Percentiles rank a stretch among this genome's conserved stretches.
Conservation (phyloP, 345 rosid genomes). For the Erucastrum elatum region DNA sequence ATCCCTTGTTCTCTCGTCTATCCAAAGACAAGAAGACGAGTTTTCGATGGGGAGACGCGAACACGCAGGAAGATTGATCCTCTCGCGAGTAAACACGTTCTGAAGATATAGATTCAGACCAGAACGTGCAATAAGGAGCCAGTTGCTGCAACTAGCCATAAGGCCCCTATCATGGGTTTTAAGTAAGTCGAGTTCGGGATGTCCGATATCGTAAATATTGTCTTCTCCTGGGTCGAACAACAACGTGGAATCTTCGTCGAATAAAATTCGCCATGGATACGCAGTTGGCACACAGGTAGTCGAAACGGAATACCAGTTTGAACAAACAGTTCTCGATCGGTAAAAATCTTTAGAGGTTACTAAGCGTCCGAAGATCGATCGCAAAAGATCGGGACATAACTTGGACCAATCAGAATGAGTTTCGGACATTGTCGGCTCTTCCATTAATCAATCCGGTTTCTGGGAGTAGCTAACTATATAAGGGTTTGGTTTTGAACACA, state of each 20-base stretch:
- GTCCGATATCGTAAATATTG: too few species aligned
- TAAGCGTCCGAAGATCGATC: slow-evolving; percentile 17
- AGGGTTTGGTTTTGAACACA: too few species aligned
- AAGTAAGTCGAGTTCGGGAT: background rate
- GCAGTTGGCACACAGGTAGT: slow-evolving; percentile 7
- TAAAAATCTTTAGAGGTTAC: slow-evolving; percentile 1
- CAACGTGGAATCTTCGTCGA: too few species aligned
- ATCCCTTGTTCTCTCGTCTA: background rate
- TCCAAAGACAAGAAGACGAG: background rate
- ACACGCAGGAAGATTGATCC: slow-evolving; percentile 5
- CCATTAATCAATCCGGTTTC: too few species aligned
- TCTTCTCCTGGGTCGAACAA: too few species aligned
- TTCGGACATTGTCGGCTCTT: slow-evolving; percentile 5
- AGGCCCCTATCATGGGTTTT: background rate
- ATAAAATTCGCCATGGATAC: slow-evolving; percentile 18
- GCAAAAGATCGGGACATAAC: slow-evolving; percentile 14
- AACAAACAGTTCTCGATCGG: slow-evolving; percentile 23
- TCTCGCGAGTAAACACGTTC: slow-evolving; percentile 9
- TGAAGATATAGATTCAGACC: background rate
- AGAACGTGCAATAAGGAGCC: background rate
- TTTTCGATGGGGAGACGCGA: background rate
- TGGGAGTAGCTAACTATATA: too few species aligned
- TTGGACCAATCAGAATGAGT: slow-evolving; percentile 21
- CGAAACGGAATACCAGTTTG: slow-evolving; percentile 22
- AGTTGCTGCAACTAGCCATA: background rate